Percentiles rank a stretch among this genome's conserved stretches.
Evolutionary conservation across 805 yeast genomes (phyloP).

Genomic region (Starmerella vaccinii): DNA sequence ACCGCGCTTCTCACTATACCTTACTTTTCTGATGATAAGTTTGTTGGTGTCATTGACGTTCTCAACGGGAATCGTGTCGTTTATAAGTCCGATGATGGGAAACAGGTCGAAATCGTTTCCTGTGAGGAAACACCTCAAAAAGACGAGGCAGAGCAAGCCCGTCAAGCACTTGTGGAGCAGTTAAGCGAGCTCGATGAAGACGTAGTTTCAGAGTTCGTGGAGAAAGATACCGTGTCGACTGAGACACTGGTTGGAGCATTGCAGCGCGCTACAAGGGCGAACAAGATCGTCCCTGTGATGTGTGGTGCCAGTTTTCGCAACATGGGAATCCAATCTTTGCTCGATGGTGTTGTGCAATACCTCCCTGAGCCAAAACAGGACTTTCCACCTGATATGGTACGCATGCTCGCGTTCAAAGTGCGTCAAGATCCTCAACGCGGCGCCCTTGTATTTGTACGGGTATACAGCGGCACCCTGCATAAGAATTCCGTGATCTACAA

Average conservation of each 20-base stretch:
- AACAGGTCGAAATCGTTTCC: conserved; percentile 38
- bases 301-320: conserved; percentile 91
- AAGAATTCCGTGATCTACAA: conserved; percentile 55
- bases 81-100: conserved; percentile 48
- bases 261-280: conserved; percentile 49
- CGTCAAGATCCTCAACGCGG: conserved; percentile 73
- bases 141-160: conserved; percentile 34
- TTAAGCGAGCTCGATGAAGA: conserved; percentile 73
- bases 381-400: conserved; percentile 43
- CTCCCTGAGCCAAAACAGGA: conserved; percentile 69
- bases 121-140: conserved; percentile 24
- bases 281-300: conserved; percentile 61
- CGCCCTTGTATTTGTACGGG: conserved; percentile 72
- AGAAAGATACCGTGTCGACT: conserved; percentile 43
- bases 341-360: conserved; percentile 70
- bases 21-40: conserved; percentile 46
- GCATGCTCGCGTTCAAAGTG: conserved; percentile 87
- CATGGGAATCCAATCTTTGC: conserved; percentile 87
- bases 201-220: conserved; percentile 67
- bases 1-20: conserved; percentile 74
- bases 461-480: conserved; percentile 68
- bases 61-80: conserved; percentile 40
- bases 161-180: conserved; percentile 68
- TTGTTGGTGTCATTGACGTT: conserved; percentile 69
- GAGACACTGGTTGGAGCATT: conserved; percentile 48